Evolutionary conservation across 345 rosid species (phyloP), one percentile per base, ranked within the genome.

Genomic region (Nephelium lappaceum): DNA sequence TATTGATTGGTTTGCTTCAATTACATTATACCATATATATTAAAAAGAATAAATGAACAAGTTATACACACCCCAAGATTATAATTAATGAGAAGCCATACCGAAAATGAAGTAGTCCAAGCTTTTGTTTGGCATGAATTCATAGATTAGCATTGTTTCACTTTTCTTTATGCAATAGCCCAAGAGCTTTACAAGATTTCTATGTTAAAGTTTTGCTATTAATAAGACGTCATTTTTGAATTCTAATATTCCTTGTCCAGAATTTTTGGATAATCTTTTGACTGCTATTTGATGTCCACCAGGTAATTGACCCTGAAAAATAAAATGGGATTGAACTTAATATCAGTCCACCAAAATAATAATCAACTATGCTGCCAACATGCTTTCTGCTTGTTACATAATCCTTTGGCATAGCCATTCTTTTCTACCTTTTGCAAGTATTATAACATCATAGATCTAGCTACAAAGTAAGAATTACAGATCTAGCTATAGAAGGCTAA

Each of bases 191-290:
- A 67, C 25, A 15, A 67, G 65, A 23, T 61, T 61, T 11, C 11
- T 61, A 18, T 61, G 31, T 61, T 61, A 15, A 23, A 61, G 31
- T 23, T 61, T 61, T 4, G 87, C 73, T 24, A 86, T 79, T 70
- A 86, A 65, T 25, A 31, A 27, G 5, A 82, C 81, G 55, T 86
- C 89, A 23, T 84, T 86, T 64, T 78, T 80, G 81, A 86, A 86
- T 62, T 86, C 84, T 8, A 66, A 23, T 6, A 74, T 27, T 25
- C 86, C 87, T 74, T 84, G 87, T 47, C 78, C 72, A 0, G 89
- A 87, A 27, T 9, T 55, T 16, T 63, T 45, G 0, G 86, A 78
- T 11, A 83, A 68, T 75, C 79, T 78, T 76, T 87, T 87, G 7
- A 84, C 84, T 0, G 86, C 89, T 23, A 87, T 51, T 5, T 82